Base-by-base conservation (phyloP, 2,329 filamentous ascomycete species). In the Cordyceps farinosa region DNA sequence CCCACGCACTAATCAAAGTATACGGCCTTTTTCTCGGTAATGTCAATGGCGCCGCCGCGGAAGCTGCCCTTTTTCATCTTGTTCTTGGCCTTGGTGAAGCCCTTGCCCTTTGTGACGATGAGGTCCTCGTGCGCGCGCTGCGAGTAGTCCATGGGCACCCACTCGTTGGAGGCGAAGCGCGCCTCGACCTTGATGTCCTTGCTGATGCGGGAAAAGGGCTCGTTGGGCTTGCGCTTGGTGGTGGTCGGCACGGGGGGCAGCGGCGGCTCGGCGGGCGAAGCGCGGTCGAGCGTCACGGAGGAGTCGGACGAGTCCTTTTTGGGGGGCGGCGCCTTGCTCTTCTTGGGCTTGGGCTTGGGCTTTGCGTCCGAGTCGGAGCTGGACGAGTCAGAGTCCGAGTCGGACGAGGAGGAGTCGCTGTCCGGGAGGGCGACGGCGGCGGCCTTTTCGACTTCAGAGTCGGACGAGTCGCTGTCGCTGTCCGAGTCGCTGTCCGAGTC, bases 31-130 rank as follows among this genome's bases (percentile, higher is more conserved):
- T 90, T 89, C 27, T 88, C 87, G 15, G 83, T 78, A 60, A 94
- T 90, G 74, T 99, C 93, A 71, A 99, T 96, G 59, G 84, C 78
- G 7, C 95, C 95, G 51, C 95, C 95, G 54, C 90, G 87, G 82
- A 97, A 99, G 68, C 89, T 91, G 57, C 95, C 95, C 70, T 87
- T 84, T 84, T 92, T 93, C 84, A 92, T 95, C 84, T 99, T 99
- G 80, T 99, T 99, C 87, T 99, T 99, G 82, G 98, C 95, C 82
- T 99, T 99, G 65, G 94, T 98, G 79, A 99, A 99, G 4, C 92
- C 92, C 80, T 97, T 98, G 71, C 95, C 95, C 75, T 90, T 91
- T 38, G 94, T 98, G 45, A 97, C 85, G 55, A 92, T 91, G 66
- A 99, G 80, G 73, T 97, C 93, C 69, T 92, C 85, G 73, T 93